Base-by-base conservation (phyloP, 345 rosid genomes). In the Brassica carinata region DNA sequence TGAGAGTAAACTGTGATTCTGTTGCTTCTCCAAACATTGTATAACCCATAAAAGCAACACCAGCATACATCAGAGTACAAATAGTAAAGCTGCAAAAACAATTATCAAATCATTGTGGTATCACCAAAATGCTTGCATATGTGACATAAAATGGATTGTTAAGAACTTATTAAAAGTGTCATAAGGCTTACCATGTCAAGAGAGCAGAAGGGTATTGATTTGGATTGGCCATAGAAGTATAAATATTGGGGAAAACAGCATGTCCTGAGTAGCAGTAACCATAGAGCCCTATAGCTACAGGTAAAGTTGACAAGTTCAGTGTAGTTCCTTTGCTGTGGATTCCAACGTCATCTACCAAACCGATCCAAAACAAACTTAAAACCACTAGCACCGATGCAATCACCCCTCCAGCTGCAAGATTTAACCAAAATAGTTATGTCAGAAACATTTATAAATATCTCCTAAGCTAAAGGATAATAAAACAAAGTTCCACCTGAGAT, bases 251-350 rank as follows among this genome's bases (percentile, higher is more conserved):
- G 55, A 95, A 95, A 58, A 95, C 93, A 65, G 99, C 99, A 81
- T 95, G 99, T 75, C 99, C 99, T 1, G 99, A 95, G 82, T 91
- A 95, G 81, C 97, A 91, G 81, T 84, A 95, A 63, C 99, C 98
- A 13, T 95, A 95, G 27, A 93, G 96, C 4, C 99, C 99, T 73
- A 95, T 84, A 23, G 99, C 96, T 11, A 95, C 98, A 5, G 99
- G 99, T 73, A 93, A 85, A 55, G 90, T 89, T 45, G 90, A 69
- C 9, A 93, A 84, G 79, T 91, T 89, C 18, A 95, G 79, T 14
- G 88, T 53, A 15, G 91, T 84, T 77, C 94, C 96, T 83, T 86
- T 85, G 88, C 85, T 88, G 68, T 88, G 91, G 31, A 88, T 76
- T 38, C 92, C 90, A 67, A 93, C 91, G 0, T 89, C 59, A 85